Conservation (phyloP, 2,329 filamentous ascomycete species). For the Fusarium coffeatum region DNA sequence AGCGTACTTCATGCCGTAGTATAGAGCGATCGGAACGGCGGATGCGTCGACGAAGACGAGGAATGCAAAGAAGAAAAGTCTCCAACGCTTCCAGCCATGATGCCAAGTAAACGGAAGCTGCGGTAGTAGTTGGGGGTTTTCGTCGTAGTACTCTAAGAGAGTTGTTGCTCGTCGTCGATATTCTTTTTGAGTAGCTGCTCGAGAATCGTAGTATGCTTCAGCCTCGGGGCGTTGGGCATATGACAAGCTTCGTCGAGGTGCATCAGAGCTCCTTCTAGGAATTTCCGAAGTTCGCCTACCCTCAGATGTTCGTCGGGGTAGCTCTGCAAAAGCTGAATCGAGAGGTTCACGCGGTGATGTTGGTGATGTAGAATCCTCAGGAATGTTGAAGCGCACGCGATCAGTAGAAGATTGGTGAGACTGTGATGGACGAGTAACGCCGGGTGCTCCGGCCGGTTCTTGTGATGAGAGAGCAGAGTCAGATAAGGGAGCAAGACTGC, state of each 20-base stretch:
- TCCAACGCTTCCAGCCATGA: constrained; percentile 55
- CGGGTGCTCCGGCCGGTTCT: constrained; percentile 20
- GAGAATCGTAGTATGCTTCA: constrained; percentile 56
- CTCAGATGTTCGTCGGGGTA: constrained; percentile 41
- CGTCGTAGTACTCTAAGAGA: constrained; percentile 55
- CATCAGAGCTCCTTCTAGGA: constrained; percentile 43
- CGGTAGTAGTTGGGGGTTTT: constrained; percentile 53
- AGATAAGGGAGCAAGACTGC: constrained; percentile 40
- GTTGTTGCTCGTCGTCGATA: constrained; percentile 52
- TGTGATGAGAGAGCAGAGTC: constrained; percentile 37
- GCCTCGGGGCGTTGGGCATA: constrained; percentile 51
- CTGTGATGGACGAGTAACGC: constrained; percentile 31
- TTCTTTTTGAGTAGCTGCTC: constrained; percentile 52
- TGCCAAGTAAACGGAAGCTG: constrained; percentile 57
- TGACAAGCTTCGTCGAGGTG: constrained; percentile 50
- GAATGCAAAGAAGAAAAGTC: constrained; percentile 61
- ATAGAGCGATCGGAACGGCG: constrained; percentile 62
- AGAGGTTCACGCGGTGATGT: constrained; percentile 26
- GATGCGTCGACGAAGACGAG: constrained; percentile 60
- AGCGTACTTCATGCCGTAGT: constrained; percentile 61
- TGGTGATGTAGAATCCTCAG: constrained; percentile 15
- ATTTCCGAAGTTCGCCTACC: constrained; percentile 28
- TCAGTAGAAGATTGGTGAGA: constrained; percentile 24
- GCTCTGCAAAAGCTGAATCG: constrained; percentile 32
- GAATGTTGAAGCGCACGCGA: constrained; percentile 38